Base-by-base conservation (phyloP, 768 basidiomycete species). In the Boletales sp. region DNA sequence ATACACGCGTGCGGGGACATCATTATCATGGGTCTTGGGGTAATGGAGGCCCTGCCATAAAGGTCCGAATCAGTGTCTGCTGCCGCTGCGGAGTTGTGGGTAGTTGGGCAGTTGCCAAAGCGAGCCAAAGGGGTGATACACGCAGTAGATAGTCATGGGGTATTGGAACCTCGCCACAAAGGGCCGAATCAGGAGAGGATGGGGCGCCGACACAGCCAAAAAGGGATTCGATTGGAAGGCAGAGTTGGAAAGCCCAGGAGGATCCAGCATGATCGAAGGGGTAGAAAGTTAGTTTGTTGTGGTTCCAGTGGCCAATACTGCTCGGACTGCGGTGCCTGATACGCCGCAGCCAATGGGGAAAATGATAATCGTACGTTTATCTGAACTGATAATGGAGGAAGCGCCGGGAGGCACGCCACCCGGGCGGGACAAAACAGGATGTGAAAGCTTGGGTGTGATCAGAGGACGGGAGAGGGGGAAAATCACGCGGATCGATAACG, bases 361-460 rank as follows among this genome's bases (percentile, higher is more conserved):
- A 30, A 14, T 41, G 28, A 1, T 19, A 28, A 37, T 39, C 32
- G 18, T 50, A 13, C 34, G 41, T 34, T 17, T 49, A 44, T 52
- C 44, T 36, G 13, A 35, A 11, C 11, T 4, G 18, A 40, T n/a
- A 17, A 36, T 33, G n/a, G 31, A 51, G 41, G 37, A 41, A 32
- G 32, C 17, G 34, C 15, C 35, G 17, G 18, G 31, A 59, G 44
- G 48, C 49, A 57, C 44, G 1, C 17, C 19, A 12, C 38, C 28
- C 28, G 32, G 51, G 13, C 13, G 25, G 10, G 21, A 17, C 45
- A 37, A 53, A 53, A 39, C n/a, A 25, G 21, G 21, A 25, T 43
- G 49, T 56, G 49, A 55, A 50, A 46, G 42, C 25, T 4, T 28
- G 44, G 41, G 41, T 49, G 52, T 51, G 50, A 57, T 63, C 46